phyloP scores from a whole-genome alignment of 768 basidiomycete genomes.

The Boletus pseudopeckii region DNA sequence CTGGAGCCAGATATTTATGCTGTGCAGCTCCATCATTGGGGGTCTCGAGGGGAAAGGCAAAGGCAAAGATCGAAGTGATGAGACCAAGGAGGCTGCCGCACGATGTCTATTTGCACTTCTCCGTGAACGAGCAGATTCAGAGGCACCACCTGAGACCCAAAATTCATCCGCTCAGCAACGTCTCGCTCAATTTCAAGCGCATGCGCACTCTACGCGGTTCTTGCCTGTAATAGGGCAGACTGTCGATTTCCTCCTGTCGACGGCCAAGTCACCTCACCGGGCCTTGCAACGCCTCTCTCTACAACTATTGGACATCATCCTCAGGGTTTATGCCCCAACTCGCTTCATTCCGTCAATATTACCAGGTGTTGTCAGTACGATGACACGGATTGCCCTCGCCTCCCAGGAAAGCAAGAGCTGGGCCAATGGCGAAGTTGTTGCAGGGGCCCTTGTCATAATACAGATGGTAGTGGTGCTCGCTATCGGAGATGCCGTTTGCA shows the following conservation, averaged over 20 bases:
- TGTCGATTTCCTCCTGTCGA: conserved; percentile 64
- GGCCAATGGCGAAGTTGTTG: conserved; percentile 69
- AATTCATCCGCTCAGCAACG: conserved; percentile 15
- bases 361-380: conserved; percentile 78
- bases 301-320: conserved; percentile 49
- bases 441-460: conserved; percentile 56
- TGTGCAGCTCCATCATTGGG: conserved; percentile 63
- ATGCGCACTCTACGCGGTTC: conserved; percentile 47
- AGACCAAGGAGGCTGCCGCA: conserved; percentile 75
- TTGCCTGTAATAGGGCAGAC: conserved; percentile 83
- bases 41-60: conserved; percentile 68
- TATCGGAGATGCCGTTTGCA: conserved; percentile 67
- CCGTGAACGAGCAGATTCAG: conserved; percentile 44
- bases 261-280: conserved; percentile 52
- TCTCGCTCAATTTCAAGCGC: conserved; percentile 39
- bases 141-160: conserved; percentile 33
- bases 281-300: conserved; percentile 66
- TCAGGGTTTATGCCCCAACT: conserved; percentile 45
- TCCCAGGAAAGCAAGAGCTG: conserved; percentile 54
- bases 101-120: conserved; percentile 64
- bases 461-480: conserved; percentile 50
- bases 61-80: conserved; percentile 68
- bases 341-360: conserved; percentile 67
- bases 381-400: conserved; percentile 69
- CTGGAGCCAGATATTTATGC: conserved; percentile 86